phyloP scores from a whole-genome alignment of 1,284 basidiomycete species.

The Fomitopsis palustris region DNA sequence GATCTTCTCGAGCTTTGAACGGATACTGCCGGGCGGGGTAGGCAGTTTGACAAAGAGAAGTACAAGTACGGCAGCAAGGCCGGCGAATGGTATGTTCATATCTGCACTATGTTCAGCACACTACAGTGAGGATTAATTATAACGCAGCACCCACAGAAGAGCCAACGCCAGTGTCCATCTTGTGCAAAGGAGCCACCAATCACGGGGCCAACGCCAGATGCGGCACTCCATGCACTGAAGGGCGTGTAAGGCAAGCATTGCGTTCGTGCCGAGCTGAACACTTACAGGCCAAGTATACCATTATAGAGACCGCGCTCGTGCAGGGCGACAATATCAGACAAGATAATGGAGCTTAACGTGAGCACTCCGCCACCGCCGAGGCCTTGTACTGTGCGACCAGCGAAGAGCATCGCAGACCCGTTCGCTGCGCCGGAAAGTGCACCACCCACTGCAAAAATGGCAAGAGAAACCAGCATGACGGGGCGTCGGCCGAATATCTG shows the following conservation, averaged over 20 bases:
- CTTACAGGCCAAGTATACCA: constrained; percentile 3
- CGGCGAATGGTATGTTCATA: constrained; percentile 17
- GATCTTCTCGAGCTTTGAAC: constrained; percentile 26
- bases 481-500: constrained; percentile 12
- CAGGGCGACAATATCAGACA: constrained; percentile 16
- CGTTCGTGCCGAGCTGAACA: background rate
- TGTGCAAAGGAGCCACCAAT: constrained; percentile 15
- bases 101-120: constrained; percentile 2
- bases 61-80: constrained; percentile 12
- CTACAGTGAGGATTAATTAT: too few relatives aligned
- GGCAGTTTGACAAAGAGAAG: constrained; percentile 16
- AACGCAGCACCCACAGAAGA: constrained; percentile 15
- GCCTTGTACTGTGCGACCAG: constrained; percentile 40
- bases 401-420: constrained; percentile 39
- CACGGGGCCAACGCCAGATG: constrained; percentile 10
- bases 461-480: constrained; percentile 8
- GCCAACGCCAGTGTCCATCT: constrained; percentile 19
- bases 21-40: constrained; percentile 24
- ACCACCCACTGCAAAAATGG: constrained; percentile 10
- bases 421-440: constrained; percentile 37
- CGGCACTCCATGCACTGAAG: constrained; percentile 9
- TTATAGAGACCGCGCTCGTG: constrained; percentile 12
- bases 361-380: constrained; percentile 45
- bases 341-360: constrained; percentile 22
- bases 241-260: background rate